Base-by-base conservation (phyloP, 2,329 filamentous ascomycete genomes). In the Colletotrichum theobromicola region DNA sequence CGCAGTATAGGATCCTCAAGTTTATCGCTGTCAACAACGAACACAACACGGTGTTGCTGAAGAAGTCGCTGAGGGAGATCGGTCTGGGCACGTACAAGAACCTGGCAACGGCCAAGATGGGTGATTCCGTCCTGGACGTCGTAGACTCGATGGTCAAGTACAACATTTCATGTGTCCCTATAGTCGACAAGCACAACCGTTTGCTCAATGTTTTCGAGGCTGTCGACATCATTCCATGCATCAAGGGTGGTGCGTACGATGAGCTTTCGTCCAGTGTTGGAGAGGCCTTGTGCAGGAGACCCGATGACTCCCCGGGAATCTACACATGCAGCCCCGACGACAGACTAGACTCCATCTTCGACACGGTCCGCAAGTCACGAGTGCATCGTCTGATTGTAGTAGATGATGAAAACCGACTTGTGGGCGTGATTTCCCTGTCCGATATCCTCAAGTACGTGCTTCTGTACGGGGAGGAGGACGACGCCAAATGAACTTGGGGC, bases 141-240 rank as follows among this genome's bases (percentile, higher is more conserved):
- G 98, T 99, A 75, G 95, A 98, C 81, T 90, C 95, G 84, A 94
- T 99, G 88, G 97, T 99, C 67, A 93, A 95, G 83, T 90, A 94
- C 83, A 98, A 95, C 84, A 98, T 99, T 80, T 98, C 95, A 55
- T 97, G 95, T 80, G 94, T 99, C 42, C 97, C 97, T 12, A 97
- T 99, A 71, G 87, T 99, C 70, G 97, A 98, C 80, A 90, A 90
- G 63, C 91, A 95, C 46, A 88, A 90, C 79, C 87, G 91, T 84
- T 92, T 99, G 0, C 91, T 98, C 77, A 99, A 99, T 81, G 95
- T 98, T 13, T 99, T 99, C 80, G 97, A 99, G 85, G 95, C 97
- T 2, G 96, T 99, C 65, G 97, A 99, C 84, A 96, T 99, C 75
- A 98, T 99, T 78, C 94, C 96, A 0, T 93, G 98, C 79, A 98